Evolutionary conservation across 2,329 filamentous ascomycete genomes (phyloP).

Genomic region (Clonostachys byssicola): DNA sequence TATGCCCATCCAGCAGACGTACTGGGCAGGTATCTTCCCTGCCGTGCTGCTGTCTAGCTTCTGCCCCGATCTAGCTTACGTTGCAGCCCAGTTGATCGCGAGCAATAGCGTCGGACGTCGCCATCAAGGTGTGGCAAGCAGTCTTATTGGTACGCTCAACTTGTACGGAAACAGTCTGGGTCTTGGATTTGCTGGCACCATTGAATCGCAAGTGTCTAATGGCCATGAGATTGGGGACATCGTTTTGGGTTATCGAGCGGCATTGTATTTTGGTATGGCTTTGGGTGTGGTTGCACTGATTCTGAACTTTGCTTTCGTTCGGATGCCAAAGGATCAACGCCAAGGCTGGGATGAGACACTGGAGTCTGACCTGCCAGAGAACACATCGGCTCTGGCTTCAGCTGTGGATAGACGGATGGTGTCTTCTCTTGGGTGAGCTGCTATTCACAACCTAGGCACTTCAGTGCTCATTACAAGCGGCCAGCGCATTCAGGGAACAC

Average conservation of each 20-base stretch:
- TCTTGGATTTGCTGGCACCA: slow-evolving; percentile 22
- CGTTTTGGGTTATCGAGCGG: slow-evolving; percentile 27
- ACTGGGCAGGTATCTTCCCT: slow-evolving; percentile 32
- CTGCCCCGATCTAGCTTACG: slow-evolving; percentile 44
- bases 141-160: slow-evolving; percentile 35
- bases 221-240: slow-evolving; percentile 4
- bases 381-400: background rate
- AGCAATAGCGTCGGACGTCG: slow-evolving; percentile 42
- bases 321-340: slow-evolving; percentile 32
- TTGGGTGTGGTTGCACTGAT: slow-evolving; percentile 24
- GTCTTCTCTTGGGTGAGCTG: background rate
- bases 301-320: slow-evolving; percentile 28
- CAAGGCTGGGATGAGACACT: slow-evolving; percentile 19
- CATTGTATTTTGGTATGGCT: slow-evolving; percentile 32
- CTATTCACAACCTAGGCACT: no score
- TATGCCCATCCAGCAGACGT: slow-evolving; percentile 37
- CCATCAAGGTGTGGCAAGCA: slow-evolving; percentile 46
- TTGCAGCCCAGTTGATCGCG: slow-evolving; percentile 46
- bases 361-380: background rate
- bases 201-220: slow-evolving; percentile 19
- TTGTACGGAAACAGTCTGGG: slow-evolving; percentile 23
- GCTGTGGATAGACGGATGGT: background rate
- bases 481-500: no score
- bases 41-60: slow-evolving; percentile 21
- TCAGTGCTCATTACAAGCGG: no score